phyloP scores from a whole-genome alignment of 2,329 filamentous ascomycete genomes.

The Fusarium denticulatum region DNA sequence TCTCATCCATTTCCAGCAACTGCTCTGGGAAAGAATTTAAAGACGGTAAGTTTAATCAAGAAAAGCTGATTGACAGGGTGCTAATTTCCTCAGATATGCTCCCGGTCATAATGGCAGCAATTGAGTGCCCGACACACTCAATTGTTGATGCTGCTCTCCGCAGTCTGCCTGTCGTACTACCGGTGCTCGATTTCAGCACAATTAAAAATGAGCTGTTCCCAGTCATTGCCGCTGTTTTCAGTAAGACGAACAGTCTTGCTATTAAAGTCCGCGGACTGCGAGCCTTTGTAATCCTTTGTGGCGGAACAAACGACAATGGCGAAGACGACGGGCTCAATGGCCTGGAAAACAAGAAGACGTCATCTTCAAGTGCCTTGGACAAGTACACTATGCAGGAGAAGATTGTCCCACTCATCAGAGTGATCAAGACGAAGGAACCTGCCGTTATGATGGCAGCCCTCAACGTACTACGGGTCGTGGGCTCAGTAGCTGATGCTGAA shows the following conservation, averaged over 20 bases:
- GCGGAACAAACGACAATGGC: slow-evolving; percentile 67
- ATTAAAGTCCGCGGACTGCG: slow-evolving; percentile 95
- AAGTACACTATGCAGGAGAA: slow-evolving; percentile 99
- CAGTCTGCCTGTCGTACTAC: slow-evolving; percentile 81
- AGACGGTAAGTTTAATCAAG: slow-evolving; percentile 69
- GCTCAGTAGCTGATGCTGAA: slow-evolving; percentile 82
- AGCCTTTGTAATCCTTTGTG: slow-evolving; percentile 89
- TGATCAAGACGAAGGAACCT: slow-evolving; percentile 97
- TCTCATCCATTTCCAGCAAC: slow-evolving; percentile 78
- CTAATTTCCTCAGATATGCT: slow-evolving; percentile 72
- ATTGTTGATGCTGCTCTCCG: slow-evolving; percentile 87
- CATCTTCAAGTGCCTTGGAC: slow-evolving; percentile 83
- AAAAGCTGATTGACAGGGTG: slow-evolving; percentile 3
- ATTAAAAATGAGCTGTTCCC: slow-evolving; percentile 98
- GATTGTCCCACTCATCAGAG: slow-evolving; percentile 88
- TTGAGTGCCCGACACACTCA: slow-evolving; percentile 89
- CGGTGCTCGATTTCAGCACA: slow-evolving; percentile 92
- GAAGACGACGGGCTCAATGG: slow-evolving; percentile 80
- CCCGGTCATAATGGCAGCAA: slow-evolving; percentile 82
- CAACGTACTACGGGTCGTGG: slow-evolving; percentile 84
- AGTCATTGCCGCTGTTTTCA: slow-evolving; percentile 88
- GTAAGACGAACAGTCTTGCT: slow-evolving; percentile 88
- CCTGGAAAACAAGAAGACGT: slow-evolving; percentile 70
- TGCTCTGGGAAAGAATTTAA: slow-evolving; percentile 94
- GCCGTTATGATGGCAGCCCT: slow-evolving; percentile 96